Conservation (phyloP, 2,329 filamentous ascomycete genomes). For the Mycogone perniciosa region DNA sequence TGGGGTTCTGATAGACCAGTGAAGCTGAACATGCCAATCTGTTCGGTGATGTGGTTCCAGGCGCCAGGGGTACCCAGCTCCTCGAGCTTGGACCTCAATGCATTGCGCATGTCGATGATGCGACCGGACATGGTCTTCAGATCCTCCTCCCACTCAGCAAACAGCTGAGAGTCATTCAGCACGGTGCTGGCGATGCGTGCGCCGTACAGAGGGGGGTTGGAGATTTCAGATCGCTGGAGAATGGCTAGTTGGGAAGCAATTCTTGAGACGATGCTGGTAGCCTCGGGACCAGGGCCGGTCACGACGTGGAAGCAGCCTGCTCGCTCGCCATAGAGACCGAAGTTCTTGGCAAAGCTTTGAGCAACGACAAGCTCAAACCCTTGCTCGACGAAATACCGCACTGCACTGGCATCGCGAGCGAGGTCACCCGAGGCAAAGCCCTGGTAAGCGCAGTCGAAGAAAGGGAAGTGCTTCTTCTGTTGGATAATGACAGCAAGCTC, state of each 20-base stretch:
- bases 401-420: constrained; percentile 77
- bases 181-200: constrained; percentile 80
- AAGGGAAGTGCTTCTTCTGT: constrained; percentile 82
- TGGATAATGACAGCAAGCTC: constrained; percentile 74
- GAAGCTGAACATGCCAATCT: constrained; percentile 99
- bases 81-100: constrained; percentile 73
- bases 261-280: constrained; percentile 52
- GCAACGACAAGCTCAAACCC: constrained; percentile 84
- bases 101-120: constrained; percentile 85
- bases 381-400: constrained; percentile 88
- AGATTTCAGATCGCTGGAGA: constrained; percentile 94
- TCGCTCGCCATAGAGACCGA: constrained; percentile 93
- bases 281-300: constrained; percentile 63
- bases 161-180: constrained; percentile 75
- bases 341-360: constrained; percentile 97
- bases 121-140: constrained; percentile 89
- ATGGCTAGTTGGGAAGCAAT: constrained; percentile 87
- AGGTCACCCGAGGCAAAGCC: constrained; percentile 93
- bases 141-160: constrained; percentile 88
- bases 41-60: constrained; percentile 96
- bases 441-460: constrained; percentile 98
- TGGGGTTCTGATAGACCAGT: constrained; percentile 71
- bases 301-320: constrained; percentile 96
- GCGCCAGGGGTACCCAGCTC: constrained; percentile 77
- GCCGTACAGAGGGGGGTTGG: constrained; percentile 91